Evolutionary conservation across 305 asterid genomes (phyloP).

Genomic region (Caryopteris hybrid): DNA sequence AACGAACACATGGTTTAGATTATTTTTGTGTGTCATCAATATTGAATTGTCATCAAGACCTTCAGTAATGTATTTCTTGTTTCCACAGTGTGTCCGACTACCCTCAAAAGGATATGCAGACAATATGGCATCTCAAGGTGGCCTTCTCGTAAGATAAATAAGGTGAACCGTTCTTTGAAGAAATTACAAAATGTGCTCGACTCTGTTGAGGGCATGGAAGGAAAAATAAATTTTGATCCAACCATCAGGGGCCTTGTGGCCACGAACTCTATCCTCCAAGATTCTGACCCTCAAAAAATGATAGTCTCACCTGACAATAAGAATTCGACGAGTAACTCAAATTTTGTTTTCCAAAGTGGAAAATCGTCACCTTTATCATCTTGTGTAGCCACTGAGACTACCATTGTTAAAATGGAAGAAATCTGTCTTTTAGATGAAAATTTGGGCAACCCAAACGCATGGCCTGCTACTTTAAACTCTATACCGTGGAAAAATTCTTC

Average conservation of each 20-base stretch:
- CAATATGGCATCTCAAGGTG: conserved; percentile 75
- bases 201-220: conserved; percentile 78
- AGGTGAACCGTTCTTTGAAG: conserved; percentile 64
- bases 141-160: conserved; percentile 86
- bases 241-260: conserved; percentile 44
- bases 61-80: conserved; percentile 1
- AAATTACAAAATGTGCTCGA: conserved; percentile 64
- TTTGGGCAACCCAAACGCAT: background rate
- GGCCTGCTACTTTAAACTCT: conserved; percentile 21
- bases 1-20: too few species aligned
- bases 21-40: too few species aligned
- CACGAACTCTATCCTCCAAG: conserved; percentile 33
- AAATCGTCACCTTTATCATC: conserved; percentile 21
- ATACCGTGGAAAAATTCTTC: conserved; percentile 25
- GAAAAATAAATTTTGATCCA: conserved; percentile 59
- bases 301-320: conserved; percentile 16
- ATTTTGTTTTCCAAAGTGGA: conserved; percentile 13
- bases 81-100: conserved; percentile 69
- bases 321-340: conserved; percentile 10
- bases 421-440: conserved; percentile 20
- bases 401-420: conserved; percentile 47
- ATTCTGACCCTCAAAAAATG: conserved; percentile 20
- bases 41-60: too few species aligned
- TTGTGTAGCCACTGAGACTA: conserved; percentile 18
- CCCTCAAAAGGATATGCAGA: conserved; percentile 81